phyloP scores from a whole-genome alignment of 257 asterid genomes.

The Solanum raphanifolium region DNA sequence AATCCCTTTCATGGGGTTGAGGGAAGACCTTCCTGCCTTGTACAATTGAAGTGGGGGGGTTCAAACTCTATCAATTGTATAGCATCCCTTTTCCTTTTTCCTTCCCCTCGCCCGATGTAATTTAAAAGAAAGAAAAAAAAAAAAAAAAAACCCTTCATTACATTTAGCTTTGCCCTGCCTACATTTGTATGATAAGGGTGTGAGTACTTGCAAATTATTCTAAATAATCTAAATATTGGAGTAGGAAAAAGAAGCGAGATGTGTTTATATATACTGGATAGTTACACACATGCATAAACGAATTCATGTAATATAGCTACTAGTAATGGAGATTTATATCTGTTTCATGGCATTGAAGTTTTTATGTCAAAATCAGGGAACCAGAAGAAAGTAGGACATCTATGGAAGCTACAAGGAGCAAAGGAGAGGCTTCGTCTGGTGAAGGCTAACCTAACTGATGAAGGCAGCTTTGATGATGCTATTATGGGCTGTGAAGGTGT shows the following conservation, averaged over 20 bases:
- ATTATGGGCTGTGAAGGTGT: slow-evolving; percentile 70
- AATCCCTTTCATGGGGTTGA: neutral
- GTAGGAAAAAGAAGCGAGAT: neutral
- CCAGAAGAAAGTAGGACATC: slow-evolving; percentile 57
- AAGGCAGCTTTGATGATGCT: slow-evolving; percentile 80
- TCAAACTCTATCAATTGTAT: neutral
- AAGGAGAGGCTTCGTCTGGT: slow-evolving; percentile 53
- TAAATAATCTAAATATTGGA: neutral
- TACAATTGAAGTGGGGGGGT: neutral
- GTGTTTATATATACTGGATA: neutral
- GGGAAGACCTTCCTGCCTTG: neutral
- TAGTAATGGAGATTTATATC: neutral
- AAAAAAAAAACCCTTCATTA: neutral
- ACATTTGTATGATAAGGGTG: neutral
- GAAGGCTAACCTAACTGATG: slow-evolving; percentile 52
- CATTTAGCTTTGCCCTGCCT: neutral
- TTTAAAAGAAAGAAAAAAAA: neutral
- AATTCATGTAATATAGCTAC: neutral
- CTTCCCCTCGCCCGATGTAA: neutral
- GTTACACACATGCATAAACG: neutral
- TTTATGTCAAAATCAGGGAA: slow-evolving; percentile 23
- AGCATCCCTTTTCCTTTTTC: neutral
- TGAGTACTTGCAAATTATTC: neutral
- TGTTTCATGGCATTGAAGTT: neutral
- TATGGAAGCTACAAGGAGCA: slow-evolving; percentile 74